Evolutionary conservation across 2,329 filamentous ascomycete species (phyloP), one percentile per base, ranked within the genome.

Genomic region (Cercospora janseana): DNA sequence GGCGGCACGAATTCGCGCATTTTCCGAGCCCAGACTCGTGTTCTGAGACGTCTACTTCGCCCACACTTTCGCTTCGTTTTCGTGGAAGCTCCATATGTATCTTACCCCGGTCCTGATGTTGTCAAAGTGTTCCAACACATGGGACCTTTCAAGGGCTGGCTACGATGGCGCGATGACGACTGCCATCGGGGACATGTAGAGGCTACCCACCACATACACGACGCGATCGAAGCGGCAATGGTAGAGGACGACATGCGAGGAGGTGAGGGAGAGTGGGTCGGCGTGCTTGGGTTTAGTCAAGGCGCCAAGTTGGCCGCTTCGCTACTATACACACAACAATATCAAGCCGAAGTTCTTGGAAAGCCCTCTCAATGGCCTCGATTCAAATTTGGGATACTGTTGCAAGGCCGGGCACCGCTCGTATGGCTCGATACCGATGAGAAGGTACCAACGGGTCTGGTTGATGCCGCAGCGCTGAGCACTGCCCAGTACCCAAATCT

Each of bases 241-340:
- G 69, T 71, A 7, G 68, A 63, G 4, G 80, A 85, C 60, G 69
- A 78, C 57, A 49, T 52, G n/a, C 52, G 48, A 6, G 75, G 75
- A n/a, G 80, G 72, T 2, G 75, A 70, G 0, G 82, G 83, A 0
- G 69, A 73, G 9, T 84, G 80, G 75, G 78, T 83, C 7, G 83
- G 71, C 0, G 55, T 86, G 7, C 60, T 86, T 43, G 83, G 83
- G 0, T 87, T 87, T 66, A 85, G 81, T 44, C 83, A 86, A 64
- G 83, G 83, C 34, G 81, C 80, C 15, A 83, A 82, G 67, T 61
- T 85, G 4, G 77, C 76, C 1, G 79, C 77, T 1, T 83, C 80
- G 53, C 44, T 86, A 54, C 68, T 86, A 29, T 78, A 76, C 60
- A 71, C 74, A 7, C 51, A 58, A 34, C 56, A 57, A 41, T 45